Conservation (phyloP, 2,329 filamentous ascomycete genomes). For the Epichloe coenophiala region DNA sequence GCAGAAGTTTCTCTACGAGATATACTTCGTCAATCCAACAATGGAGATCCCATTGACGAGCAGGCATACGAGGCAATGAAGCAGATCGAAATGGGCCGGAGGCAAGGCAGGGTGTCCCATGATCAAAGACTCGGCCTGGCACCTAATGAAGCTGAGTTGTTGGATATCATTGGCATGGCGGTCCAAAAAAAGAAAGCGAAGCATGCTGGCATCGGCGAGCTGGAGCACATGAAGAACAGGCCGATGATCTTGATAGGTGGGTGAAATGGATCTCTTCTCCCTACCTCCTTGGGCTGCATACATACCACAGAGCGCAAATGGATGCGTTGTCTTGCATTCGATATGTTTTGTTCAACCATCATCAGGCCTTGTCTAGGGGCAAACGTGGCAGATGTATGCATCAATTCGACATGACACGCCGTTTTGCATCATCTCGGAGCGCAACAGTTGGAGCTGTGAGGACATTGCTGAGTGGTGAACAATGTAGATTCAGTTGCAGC, state of each 20-base stretch:
- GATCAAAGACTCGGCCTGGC: slow-evolving; percentile 26
- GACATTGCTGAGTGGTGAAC: slow-evolving; percentile 16
- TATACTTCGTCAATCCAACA: slow-evolving; percentile 65
- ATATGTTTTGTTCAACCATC: background rate
- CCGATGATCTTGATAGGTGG: slow-evolving; percentile 99
- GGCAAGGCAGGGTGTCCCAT: slow-evolving; percentile 25
- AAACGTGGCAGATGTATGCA: background rate
- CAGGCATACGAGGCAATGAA: slow-evolving; percentile 60
- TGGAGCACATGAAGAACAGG: slow-evolving; percentile 95
- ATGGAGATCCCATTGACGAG: slow-evolving; percentile 69
- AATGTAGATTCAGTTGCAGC: slow-evolving; percentile 17
- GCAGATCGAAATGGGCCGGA: slow-evolving; percentile 52
- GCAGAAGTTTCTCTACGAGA: slow-evolving; percentile 86
- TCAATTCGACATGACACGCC: background rate
- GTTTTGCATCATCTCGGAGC: background rate
- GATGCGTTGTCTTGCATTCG: background rate
- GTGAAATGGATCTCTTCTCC: slow-evolving; percentile 38
- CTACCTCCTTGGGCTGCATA: background rate
- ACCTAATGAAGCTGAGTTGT: slow-evolving; percentile 55
- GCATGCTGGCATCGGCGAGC: slow-evolving; percentile 80
- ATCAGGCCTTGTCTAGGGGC: background rate
- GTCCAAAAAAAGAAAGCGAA: slow-evolving; percentile 95
- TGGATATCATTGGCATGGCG: slow-evolving; percentile 77
- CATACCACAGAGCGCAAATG: background rate
- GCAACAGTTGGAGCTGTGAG: background rate